Evolutionary conservation across 176 grass and related monocot genomes (phyloP).

Genomic region (Oryza glaberrima): DNA sequence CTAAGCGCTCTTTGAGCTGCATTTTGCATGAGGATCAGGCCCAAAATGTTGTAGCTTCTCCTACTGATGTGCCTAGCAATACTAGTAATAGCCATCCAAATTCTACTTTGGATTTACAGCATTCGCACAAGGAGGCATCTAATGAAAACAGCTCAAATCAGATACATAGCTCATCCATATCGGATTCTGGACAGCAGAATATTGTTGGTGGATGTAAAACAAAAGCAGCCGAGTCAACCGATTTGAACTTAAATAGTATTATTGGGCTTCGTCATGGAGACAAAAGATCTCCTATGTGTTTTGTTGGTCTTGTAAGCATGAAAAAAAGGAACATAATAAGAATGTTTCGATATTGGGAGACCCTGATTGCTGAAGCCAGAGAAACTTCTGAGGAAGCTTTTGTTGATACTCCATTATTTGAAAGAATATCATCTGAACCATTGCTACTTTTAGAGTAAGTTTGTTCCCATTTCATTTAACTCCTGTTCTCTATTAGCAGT

Average conservation of each 20-base stretch:
- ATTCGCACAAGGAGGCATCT: constrained; percentile 22
- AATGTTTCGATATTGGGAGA: constrained; percentile 50
- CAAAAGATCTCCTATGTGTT: constrained; percentile 36
- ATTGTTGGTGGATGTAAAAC: constrained; percentile 29
- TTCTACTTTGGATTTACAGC: constrained; percentile 29
- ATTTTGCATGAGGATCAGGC: constrained; percentile 15
- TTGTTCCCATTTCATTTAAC: constrained; percentile 26
- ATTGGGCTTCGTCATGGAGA: constrained; percentile 14
- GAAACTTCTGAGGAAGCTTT: constrained; percentile 27
- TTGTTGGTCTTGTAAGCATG: constrained; percentile 56
- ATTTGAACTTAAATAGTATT: constrained; percentile 29
- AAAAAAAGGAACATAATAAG: constrained; percentile 54
- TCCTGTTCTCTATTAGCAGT: not conserved
- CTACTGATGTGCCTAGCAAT: not conserved
- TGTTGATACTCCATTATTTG: constrained; percentile 49
- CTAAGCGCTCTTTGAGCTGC: not conserved
- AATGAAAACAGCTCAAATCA: constrained; percentile 12
- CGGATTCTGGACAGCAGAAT: constrained; percentile 26
- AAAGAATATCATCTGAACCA: constrained; percentile 60
- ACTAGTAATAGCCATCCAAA: constrained; percentile 5
- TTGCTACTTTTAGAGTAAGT: constrained; percentile 68
- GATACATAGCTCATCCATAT: constrained; percentile 31
- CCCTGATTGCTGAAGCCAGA: constrained; percentile 45
- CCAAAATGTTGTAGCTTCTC: constrained; percentile 21
- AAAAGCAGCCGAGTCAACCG: not conserved